Evolutionary conservation across 2,329 filamentous ascomycete genomes (phyloP).

Genomic region (Fusarium miscanthi): DNA sequence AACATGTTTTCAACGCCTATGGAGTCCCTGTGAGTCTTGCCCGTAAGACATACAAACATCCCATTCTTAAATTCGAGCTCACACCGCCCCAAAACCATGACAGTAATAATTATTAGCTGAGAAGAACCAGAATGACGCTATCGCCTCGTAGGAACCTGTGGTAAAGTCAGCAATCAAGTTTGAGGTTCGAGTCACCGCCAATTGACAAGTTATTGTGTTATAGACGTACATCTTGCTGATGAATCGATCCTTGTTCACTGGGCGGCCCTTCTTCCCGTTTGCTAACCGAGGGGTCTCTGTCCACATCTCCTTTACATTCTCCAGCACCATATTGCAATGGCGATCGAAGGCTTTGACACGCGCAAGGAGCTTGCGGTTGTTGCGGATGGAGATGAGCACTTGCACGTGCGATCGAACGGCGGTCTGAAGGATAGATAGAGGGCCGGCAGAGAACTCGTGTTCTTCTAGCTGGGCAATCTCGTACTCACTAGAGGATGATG

Average conservation of each 20-base stretch:
- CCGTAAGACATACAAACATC: slow-evolving; percentile 47
- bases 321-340: slow-evolving; percentile 98
- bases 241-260: slow-evolving; percentile 97
- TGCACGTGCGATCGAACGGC: slow-evolving; percentile 94
- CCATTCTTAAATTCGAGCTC: slow-evolving; percentile 42
- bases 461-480: slow-evolving; percentile 80
- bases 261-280: slow-evolving; percentile 86
- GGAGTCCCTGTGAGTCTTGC: slow-evolving; percentile 49
- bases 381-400: slow-evolving; percentile 96
- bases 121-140: slow-evolving; percentile 85
- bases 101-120: slow-evolving; percentile 66
- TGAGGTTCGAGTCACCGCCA: slow-evolving; percentile 16
- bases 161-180: slow-evolving; percentile 33
- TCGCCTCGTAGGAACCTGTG: slow-evolving; percentile 85
- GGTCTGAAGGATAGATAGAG: slow-evolving; percentile 92
- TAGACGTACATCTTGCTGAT: slow-evolving; percentile 93
- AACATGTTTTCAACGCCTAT: slow-evolving; percentile 54
- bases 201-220: not conserved
- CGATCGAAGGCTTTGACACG: slow-evolving; percentile 98
- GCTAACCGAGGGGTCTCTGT: slow-evolving; percentile 88
- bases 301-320: slow-evolving; percentile 98
- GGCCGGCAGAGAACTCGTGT: slow-evolving; percentile 65
- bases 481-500: slow-evolving; percentile 75
- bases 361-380: slow-evolving; percentile 97
- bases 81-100: slow-evolving; percentile 28